Evolutionary conservation across 2,329 filamentous ascomycete genomes (phyloP).

Genomic region (Colletotrichum eremochloae): DNA sequence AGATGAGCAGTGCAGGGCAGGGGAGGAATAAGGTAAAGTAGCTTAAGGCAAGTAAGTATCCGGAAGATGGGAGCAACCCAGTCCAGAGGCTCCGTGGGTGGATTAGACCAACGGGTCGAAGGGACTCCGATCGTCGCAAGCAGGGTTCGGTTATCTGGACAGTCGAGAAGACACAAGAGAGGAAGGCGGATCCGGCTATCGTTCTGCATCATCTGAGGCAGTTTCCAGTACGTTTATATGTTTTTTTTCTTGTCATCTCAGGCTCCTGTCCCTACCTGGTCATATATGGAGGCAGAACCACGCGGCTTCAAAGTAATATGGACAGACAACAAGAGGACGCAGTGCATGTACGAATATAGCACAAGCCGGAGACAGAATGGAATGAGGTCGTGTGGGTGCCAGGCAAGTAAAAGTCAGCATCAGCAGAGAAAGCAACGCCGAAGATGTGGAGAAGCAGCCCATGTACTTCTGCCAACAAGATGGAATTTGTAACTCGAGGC

Average conservation of each 20-base stretch:
- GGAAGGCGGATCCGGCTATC: conserved; percentile 1
- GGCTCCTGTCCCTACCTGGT: conserved; percentile 15
- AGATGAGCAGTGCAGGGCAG: conserved; percentile 4
- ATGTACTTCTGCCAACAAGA: neutral
- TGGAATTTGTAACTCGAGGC: neutral
- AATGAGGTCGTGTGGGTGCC: conserved; percentile 7
- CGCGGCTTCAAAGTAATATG: conserved; percentile 4
- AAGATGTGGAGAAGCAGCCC: conserved; percentile 1
- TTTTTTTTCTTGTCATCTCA: neutral
- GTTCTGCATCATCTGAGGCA: conserved; percentile 7
- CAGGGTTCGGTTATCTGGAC: conserved; percentile 9
- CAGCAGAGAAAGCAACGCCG: neutral
- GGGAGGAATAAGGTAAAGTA: conserved; percentile 16
- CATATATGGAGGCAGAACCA: neutral
- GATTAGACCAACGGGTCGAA: conserved; percentile 12
- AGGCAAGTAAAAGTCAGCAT: neutral
- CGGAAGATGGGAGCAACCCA: conserved; percentile 22
- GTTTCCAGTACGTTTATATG: conserved; percentile 15
- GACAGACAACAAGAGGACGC: neutral
- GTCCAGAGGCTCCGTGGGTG: conserved; percentile 14
- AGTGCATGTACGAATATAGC: conserved; percentile 7
- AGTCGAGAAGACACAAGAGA: neutral
- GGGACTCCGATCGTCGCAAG: conserved; percentile 19
- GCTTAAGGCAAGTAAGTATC: conserved; percentile 6
- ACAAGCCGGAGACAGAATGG: conserved; percentile 3